These are phyloP conservation scores for Daldinia sp. DNA, from an alignment of 2,329 filamentous ascomycete species.

Conservation along the genomic window DNA sequence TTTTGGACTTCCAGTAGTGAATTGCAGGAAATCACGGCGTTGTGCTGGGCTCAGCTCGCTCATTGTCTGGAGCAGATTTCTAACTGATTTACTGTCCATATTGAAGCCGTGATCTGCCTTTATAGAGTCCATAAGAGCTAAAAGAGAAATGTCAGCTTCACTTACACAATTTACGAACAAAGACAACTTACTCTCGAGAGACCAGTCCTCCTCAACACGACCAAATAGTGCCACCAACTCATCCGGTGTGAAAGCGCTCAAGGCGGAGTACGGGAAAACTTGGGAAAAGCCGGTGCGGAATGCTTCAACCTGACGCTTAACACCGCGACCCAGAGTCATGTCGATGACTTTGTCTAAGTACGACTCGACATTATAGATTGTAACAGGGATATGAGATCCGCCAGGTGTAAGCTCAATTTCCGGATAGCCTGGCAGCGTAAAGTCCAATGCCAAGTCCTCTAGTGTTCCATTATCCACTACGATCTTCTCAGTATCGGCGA, in stretches of 20 bases:
- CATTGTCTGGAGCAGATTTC: constrained; percentile 94
- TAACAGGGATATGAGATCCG: constrained; percentile 81
- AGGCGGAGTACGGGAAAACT: constrained; percentile 93
- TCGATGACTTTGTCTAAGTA: constrained; percentile 94
- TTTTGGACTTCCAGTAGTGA: constrained; percentile 97
- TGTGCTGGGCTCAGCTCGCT: constrained; percentile 81
- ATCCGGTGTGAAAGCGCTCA: constrained; percentile 93
- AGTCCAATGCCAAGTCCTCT: constrained; percentile 91
- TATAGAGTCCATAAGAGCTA: constrained; percentile 95
- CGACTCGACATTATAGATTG: constrained; percentile 88
- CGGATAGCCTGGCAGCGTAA: constrained; percentile 92
- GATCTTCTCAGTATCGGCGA: constrained; percentile 75
- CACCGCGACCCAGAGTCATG: constrained; percentile 88
- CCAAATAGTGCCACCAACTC: constrained; percentile 97
- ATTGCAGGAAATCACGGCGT: constrained; percentile 94
- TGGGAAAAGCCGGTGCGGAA: constrained; percentile 93
- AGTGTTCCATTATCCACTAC: constrained; percentile 80
- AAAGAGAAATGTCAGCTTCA: constrained; percentile 41
- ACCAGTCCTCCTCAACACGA: constrained; percentile 94
- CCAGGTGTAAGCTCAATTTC: constrained; percentile 83
- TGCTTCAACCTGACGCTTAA: constrained; percentile 88
- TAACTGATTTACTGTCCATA: constrained; percentile 96
- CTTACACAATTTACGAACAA: constrained; percentile 25
- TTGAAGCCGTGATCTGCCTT: constrained; percentile 99
- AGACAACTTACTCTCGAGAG: constrained; percentile 84